Percentiles rank a stretch among this genome's conserved stretches.
Conservation (phyloP, 768 basidiomycete genomes). For the Auricularia sp. region DNA sequence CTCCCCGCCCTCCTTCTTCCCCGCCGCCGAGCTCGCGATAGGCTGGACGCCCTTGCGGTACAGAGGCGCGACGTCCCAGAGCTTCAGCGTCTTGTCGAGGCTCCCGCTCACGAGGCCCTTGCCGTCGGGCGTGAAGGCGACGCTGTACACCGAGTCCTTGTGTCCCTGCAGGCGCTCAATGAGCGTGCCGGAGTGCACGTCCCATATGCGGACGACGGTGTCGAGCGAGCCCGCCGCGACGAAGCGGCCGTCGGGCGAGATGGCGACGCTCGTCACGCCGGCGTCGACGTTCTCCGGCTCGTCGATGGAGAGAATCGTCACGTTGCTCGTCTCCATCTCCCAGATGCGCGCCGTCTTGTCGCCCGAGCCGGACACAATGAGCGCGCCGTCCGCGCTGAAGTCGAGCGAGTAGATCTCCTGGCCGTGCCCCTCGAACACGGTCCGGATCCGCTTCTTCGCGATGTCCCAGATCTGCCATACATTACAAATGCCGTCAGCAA, state of each 20-base stretch:
- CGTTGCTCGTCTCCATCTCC: constrained; percentile 40
- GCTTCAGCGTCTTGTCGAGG: constrained; percentile 78
- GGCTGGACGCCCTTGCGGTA: constrained; percentile 10
- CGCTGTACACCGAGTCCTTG: constrained; percentile 75
- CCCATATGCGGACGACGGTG: constrained; percentile 71
- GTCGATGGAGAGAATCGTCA: constrained; percentile 35
- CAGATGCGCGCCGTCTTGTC: constrained; percentile 56
- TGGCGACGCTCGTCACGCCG: constrained; percentile 72
- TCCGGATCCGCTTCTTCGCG: constrained; percentile 63
- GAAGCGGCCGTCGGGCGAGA: constrained; percentile 61
- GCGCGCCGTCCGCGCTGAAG: constrained; percentile 76
- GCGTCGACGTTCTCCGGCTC: constrained; percentile 52
- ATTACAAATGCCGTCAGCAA: neutral
- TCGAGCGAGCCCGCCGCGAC: constrained; percentile 53
- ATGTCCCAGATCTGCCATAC: constrained; percentile 81
- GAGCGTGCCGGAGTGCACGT: constrained; percentile 58
- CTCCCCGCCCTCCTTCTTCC: constrained; percentile 25
- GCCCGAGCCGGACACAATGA: constrained; percentile 85
- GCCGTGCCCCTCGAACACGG: constrained; percentile 78
- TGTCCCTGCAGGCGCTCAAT: constrained; percentile 73
- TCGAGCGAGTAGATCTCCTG: constrained; percentile 93
- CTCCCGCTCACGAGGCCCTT: constrained; percentile 83
- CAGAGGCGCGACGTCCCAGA: constrained; percentile 61
- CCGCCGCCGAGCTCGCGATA: constrained; percentile 3
- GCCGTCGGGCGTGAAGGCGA: constrained; percentile 89